phyloP scores from a whole-genome alignment of 179 eudicot genomes.

The Camellia oleifera region DNA sequence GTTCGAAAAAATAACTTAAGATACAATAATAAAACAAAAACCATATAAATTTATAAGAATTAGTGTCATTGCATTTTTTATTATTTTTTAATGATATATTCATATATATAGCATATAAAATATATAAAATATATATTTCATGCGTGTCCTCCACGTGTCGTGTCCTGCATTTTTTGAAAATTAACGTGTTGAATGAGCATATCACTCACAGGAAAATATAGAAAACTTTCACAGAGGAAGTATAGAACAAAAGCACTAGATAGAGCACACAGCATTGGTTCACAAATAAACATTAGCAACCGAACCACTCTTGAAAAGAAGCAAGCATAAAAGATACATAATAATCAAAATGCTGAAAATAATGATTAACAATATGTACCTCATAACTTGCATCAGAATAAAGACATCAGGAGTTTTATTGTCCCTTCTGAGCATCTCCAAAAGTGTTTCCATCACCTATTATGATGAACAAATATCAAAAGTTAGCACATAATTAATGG shows the following conservation, averaged over 20 bases:
- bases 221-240: neutral
- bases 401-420: slow-evolving; percentile 55
- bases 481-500: neutral
- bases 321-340: neutral
- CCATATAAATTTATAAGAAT: too few species aligned
- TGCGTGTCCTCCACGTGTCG: too few species aligned
- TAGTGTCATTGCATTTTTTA: too few species aligned
- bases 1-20: too few species aligned
- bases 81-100: too few species aligned
- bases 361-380: slow-evolving; percentile 36
- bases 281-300: neutral
- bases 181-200: neutral
- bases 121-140: too few species aligned
- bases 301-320: neutral
- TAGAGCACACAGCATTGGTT: neutral
- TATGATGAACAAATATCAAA: slow-evolving; percentile 9
- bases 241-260: slow-evolving; percentile 3
- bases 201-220: neutral
- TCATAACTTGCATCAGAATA: slow-evolving; percentile 68
- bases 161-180: too few species aligned
- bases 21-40: too few species aligned
- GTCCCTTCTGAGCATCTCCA: slow-evolving; percentile 62
- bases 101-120: too few species aligned
- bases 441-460: slow-evolving; percentile 67
- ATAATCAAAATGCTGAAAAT: neutral